Base-by-base conservation (phyloP, 2,329 filamentous ascomycete species). In the Talaromyces sp. region DNA sequence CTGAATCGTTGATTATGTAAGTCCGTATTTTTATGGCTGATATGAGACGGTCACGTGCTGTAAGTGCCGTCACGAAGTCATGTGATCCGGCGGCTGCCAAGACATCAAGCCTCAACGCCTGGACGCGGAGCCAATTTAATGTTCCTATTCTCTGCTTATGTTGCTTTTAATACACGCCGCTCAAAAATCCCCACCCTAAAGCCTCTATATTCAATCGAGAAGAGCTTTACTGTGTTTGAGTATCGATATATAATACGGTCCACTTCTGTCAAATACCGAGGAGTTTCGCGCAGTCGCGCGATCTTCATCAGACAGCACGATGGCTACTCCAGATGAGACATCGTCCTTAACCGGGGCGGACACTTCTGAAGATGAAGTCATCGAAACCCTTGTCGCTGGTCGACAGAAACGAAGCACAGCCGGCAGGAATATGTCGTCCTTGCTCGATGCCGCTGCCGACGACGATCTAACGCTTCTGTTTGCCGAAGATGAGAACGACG, bases 371-470 rank as follows among this genome's bases (percentile, higher is more conserved):
- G 69, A 69, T 49, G 67, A 69, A 33, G 54, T 57, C 1, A 69
- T 77, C 59, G 73, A 78, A 61, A 73, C 75, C 13, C 69, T 78
- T 62, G 71, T 78, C 45, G 67, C 70, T 58, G 76, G 76, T 39
- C 89, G 93, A 66, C 83, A 87, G 69, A 91, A 88, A 77, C 89
- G 93, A 68, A 88, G 89, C 13, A 96, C 91, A 0, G 93, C 93
- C 22, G 93, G 93, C 66, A 93, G 92, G 75, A 88, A 92, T 69
- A 90, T 96, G 84, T 89, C 90, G 71, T 87, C 87, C 59, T 87
- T 96, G 74, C 82, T 95, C 54, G 87, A 90, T 62, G 89, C 89
- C 69, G 90, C 92, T 73, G 88, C 89, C 66, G 91, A 93, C 70
- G 87, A 85, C 17, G 89, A 85, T 71, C 68, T 78, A 82, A 82